phyloP scores from a whole-genome alignment of 169 alveolate genomes.

The Eimeria zaria region DNA sequence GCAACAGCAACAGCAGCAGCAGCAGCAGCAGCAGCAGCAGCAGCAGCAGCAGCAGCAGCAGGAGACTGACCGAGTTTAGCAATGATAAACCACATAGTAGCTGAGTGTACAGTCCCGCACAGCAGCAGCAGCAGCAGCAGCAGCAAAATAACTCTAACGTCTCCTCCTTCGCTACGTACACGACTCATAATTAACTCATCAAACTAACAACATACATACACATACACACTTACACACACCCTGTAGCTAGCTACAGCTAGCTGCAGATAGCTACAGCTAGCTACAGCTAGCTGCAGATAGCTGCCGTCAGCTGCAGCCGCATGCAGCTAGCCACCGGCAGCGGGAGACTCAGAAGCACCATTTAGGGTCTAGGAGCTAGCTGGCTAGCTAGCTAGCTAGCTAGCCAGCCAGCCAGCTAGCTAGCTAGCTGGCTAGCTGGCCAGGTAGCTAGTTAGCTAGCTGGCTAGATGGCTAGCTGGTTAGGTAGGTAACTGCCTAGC shows the following conservation, averaged over 20 bases:
- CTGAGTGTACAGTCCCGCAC: conserved; percentile 84
- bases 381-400: no score
- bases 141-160: conserved; percentile 56
- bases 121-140: conserved; percentile 82
- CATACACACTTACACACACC: not conserved
- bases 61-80: conserved; percentile 48
- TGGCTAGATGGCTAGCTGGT: not conserved
- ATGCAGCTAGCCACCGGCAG: no score
- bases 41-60: conserved; percentile 29
- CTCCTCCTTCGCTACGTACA: conserved; percentile 83
- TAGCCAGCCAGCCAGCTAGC: no score
- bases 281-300: not conserved
- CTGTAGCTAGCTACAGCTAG: not conserved
- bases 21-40: conserved; percentile 34
- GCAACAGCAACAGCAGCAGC: not conserved
- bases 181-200: conserved; percentile 79
- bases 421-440: no score
- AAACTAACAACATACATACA: conserved; percentile 44
- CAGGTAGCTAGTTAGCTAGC: not conserved
- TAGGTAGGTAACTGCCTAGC: conserved; percentile 68
- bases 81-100: conserved; percentile 88
- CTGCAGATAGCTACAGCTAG: not conserved
- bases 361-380: not conserved
- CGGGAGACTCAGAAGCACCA: no score
- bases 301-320: no score